phyloP scores from a whole-genome alignment of 1,139 yeast species.

The Pichia sp. region DNA sequence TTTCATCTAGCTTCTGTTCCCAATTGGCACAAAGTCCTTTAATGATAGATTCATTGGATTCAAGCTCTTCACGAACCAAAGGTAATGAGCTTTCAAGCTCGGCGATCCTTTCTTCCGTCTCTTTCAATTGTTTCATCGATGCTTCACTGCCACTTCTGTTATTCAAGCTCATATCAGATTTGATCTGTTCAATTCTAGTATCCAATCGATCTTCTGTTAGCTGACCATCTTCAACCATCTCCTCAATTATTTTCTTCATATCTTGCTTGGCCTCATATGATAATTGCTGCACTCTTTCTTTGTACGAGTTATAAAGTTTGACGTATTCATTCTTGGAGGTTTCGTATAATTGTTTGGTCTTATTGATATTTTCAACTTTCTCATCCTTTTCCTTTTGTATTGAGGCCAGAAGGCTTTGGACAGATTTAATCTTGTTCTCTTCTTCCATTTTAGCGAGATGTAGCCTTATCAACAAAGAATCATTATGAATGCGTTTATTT shows the following conservation, averaged over 20 bases:
- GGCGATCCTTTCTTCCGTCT: constrained; percentile 26
- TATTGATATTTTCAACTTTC: constrained; percentile 25
- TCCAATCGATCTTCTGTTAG: constrained; percentile 34
- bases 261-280: constrained; percentile 35
- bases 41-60: constrained; percentile 31
- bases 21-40: constrained; percentile 35
- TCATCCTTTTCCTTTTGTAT: constrained; percentile 28
- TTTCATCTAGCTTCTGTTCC: constrained; percentile 48
- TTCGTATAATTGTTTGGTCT: constrained; percentile 25
- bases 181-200: constrained; percentile 28
- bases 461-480: constrained; percentile 7
- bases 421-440: constrained; percentile 30
- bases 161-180: constrained; percentile 29
- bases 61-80: constrained; percentile 23
- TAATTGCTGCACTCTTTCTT: constrained; percentile 32
- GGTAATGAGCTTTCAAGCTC: constrained; percentile 30
- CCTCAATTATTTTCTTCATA: constrained; percentile 36
- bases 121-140: constrained; percentile 31
- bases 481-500: constrained; percentile 12
- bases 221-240: constrained; percentile 30
- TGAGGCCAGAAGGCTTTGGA: constrained; percentile 29
- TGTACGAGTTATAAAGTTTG: constrained; percentile 30
- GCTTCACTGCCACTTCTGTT: constrained; percentile 31
- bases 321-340: constrained; percentile 28
- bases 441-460: constrained; percentile 25